Evolutionary conservation across 2,329 filamentous ascomycete species (phyloP), one percentile per base, ranked within the genome.

Genomic region (Mycogone perniciosa): DNA sequence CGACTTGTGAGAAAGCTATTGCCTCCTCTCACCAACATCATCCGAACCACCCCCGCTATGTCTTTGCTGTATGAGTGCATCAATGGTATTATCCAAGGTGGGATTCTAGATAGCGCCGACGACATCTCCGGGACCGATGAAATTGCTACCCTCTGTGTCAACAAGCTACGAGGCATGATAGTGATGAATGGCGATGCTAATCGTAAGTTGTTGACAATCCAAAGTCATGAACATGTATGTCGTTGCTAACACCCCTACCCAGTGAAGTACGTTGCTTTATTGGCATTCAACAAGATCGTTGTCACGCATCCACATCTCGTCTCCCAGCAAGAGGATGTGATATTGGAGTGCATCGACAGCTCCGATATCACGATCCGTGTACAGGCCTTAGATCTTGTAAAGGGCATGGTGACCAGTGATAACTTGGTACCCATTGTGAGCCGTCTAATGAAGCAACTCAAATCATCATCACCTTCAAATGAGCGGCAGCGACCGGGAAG

Each of bases 11-110:
- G 88, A 65, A 99, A 99, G 67, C 74, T 99, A 11, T 73, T 97
- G 31, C 89, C 92, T 6, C 93, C 93, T 11, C 73, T 99, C 54
- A 96, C 90, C 1, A 89, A 88, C 58, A 86, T 99, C 44, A 97
- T 99, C 57, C 86, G 89, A 60, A 96, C 91, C 1, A 99, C 93
- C 0, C 87, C 88, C 5, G 93, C 93, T 30, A 97, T 97, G 93
- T 97, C 93, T n/a, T 71, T 99, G 30, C 73, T 97, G 5, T 99
- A 99, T 61, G 93, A 99, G 70, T 99, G 93, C 64, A 96, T 99
- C 69, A 96, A 95, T 66, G 93, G 93, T 27, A 95, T 99, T 56
- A 96, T 99, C 53, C 91, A 96, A 66, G 93, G 93, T 30, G 93
- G 93, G 0, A 96, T 99, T 51, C 74, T 99, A 45, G 88, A 89